Conservation (phyloP, 345 rosid genomes). For the Gossypium australe region DNA sequence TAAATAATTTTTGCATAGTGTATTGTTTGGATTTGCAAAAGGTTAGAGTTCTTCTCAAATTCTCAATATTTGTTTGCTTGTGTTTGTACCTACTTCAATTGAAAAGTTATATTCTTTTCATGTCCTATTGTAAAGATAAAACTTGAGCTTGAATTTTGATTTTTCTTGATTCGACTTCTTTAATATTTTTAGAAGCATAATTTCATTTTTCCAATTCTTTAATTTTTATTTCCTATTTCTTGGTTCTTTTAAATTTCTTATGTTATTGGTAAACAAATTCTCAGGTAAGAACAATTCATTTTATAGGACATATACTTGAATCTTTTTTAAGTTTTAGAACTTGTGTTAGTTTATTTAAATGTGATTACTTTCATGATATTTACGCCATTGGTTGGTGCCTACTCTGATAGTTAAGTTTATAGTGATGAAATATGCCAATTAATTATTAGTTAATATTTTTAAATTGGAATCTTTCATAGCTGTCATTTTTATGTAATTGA, state of each 20-base stretch:
- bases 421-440: not conserved
- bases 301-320: not conserved
- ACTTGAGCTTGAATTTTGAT: not conserved
- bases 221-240: not conserved
- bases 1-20: too few species aligned
- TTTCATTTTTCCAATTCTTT: not conserved
- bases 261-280: not conserved
- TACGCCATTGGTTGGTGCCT: not conserved
- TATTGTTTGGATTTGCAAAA: too few species aligned
- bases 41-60: too few species aligned
- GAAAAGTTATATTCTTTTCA: too few species aligned
- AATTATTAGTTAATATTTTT: not conserved
- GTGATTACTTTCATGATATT: not conserved
- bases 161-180: not conserved
- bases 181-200: too few species aligned
- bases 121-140: not conserved
- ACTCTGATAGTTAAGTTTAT: not conserved
- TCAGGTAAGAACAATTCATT: conserved; percentile 7
- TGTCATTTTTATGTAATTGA: too few species aligned
- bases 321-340: not conserved
- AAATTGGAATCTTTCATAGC: too few species aligned
- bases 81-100: too few species aligned
- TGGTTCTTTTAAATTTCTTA: not conserved
- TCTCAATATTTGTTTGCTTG: too few species aligned
- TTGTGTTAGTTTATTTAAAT: too few species aligned